Base-by-base conservation (phyloP, 495 filamentous ascomycete genomes). In the Podospora pseudocomata region DNA sequence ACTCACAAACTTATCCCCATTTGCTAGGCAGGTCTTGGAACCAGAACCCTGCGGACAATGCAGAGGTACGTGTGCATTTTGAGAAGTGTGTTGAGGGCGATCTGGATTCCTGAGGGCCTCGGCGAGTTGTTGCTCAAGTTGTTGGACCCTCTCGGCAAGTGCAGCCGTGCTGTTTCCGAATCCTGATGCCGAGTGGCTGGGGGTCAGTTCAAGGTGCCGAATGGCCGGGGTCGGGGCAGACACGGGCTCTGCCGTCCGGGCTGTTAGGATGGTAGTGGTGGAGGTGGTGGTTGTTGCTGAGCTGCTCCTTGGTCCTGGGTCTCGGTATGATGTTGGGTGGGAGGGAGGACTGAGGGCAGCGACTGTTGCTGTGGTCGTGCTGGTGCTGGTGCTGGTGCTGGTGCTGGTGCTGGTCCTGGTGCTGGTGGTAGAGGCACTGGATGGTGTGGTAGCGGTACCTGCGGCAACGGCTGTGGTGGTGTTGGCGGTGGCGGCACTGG, bases 21-120 rank as follows among this genome's bases (percentile, higher is more conserved):
- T 79, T 67, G 85, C 82, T 86, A 84, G 85, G 70, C 86, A 84
- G 67, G 83, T 78, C 71, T 87, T 88, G 53, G 75, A 75, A 26
- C 75, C 19, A 6, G 34, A 28, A 3, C 55, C 65, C 5, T 62
- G 69, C 59, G 58, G 58, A 34, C 13, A 61, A 49, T n/a, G 16
- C 30, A 20, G 32, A 11, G 65, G 53, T 3, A 68, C 62, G 16
- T 70, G 70, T 11, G 58, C 20, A 20, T 57, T 61, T n/a, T 71
- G 67, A 30, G 72, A 58, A 15, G 55, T 63, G 13, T 62, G 55
- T 1, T 58, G 55, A 58, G 6, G 7, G n/a, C 23, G 59, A 28
- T 67, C 69, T 3, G 67, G 67, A 23, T 72, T 61, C 23, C 66
- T 67, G 23, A 77, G 54, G 23, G 71, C 70, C 54, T 74, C 72